Conservation (phyloP, 2,329 filamentous ascomycete species). For the Arachnomyces sp. region DNA sequence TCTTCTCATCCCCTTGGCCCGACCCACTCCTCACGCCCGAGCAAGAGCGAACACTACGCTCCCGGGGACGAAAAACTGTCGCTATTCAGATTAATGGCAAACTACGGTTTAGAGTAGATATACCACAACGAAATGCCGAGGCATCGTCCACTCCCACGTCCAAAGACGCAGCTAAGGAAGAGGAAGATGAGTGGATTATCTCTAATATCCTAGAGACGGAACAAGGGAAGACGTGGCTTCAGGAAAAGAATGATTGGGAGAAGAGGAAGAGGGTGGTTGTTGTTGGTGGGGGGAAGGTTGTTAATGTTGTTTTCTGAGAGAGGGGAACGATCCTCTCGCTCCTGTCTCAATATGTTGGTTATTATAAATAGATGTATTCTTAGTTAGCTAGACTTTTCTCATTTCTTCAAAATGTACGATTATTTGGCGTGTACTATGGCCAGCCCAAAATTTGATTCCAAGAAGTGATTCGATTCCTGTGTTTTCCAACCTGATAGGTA, state of each 20-base stretch:
- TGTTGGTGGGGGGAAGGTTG: slow-evolving; percentile 56
- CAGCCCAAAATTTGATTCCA: no score
- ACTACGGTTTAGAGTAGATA: slow-evolving; percentile 57
- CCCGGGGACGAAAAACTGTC: slow-evolving; percentile 40
- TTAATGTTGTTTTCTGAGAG: slow-evolving; percentile 62
- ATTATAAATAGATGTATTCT: no score
- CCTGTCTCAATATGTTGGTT: no score
- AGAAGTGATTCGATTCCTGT: no score
- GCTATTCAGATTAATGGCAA: slow-evolving; percentile 78
- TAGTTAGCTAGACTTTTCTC: no score
- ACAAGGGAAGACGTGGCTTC: slow-evolving; percentile 51
- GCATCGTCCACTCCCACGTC: slow-evolving; percentile 19
- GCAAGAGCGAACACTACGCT: slow-evolving; percentile 40
- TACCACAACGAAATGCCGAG: slow-evolving; percentile 44
- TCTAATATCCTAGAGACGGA: slow-evolving; percentile 52
- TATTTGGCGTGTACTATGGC: no score
- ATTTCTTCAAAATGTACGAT: no score
- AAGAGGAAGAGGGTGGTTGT: slow-evolving; percentile 58
- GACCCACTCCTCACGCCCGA: slow-evolving; percentile 27
- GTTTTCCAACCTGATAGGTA: no score
- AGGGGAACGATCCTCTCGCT: not conserved
- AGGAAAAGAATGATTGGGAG: slow-evolving; percentile 40
- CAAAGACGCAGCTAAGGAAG: slow-evolving; percentile 7
- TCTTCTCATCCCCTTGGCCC: slow-evolving; percentile 52
- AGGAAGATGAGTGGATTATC: slow-evolving; percentile 53